Evolutionary conservation across 371 early-diverging fungal genomes (phyloP).

Genomic region (Rhizomucor pusillus): DNA sequence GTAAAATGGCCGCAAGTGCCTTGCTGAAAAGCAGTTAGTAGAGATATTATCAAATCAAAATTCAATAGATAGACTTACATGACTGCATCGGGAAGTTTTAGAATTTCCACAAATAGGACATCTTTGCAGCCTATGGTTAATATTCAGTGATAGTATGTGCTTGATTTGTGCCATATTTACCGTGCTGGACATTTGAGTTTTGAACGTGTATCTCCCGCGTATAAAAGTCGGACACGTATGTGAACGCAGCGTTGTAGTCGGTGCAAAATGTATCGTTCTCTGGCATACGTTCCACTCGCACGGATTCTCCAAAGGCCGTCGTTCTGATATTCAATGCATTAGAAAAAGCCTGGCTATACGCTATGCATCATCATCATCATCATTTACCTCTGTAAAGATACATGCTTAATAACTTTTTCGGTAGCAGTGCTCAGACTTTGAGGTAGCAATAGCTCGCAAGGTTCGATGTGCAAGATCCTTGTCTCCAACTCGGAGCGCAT

Average conservation of each 20-base stretch:
- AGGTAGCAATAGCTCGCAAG: conserved; percentile 75
- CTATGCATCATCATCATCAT: background rate
- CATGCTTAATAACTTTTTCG: conserved; percentile 46
- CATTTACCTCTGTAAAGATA: conserved; percentile 24
- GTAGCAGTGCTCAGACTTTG: conserved; percentile 48
- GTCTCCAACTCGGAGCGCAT: conserved; percentile 78
- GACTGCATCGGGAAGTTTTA: conserved; percentile 29
- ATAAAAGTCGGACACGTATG: conserved; percentile 57
- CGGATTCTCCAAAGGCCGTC: conserved; percentile 20
- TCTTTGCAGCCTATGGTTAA: background rate
- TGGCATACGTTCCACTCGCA: conserved; percentile 63
- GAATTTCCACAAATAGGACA: conserved; percentile 17
- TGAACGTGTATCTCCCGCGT: conserved; percentile 12
- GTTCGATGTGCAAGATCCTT: conserved; percentile 71
- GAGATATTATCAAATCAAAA: too few relatives aligned
- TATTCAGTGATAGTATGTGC: background rate
- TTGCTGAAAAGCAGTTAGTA: conserved; percentile 14
- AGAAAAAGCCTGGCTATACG: background rate
- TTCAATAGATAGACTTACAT: conserved; percentile 20
- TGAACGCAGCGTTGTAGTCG: conserved; percentile 50
- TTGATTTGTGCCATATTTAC: background rate
- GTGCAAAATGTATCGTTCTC: conserved; percentile 29
- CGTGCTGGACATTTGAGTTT: conserved; percentile 5
- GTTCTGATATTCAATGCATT: conserved; percentile 5
- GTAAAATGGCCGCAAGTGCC: conserved; percentile 55